Evolutionary conservation across 2,329 filamentous ascomycete species (phyloP).

Genomic region (Neopestalotiopsis rosae): DNA sequence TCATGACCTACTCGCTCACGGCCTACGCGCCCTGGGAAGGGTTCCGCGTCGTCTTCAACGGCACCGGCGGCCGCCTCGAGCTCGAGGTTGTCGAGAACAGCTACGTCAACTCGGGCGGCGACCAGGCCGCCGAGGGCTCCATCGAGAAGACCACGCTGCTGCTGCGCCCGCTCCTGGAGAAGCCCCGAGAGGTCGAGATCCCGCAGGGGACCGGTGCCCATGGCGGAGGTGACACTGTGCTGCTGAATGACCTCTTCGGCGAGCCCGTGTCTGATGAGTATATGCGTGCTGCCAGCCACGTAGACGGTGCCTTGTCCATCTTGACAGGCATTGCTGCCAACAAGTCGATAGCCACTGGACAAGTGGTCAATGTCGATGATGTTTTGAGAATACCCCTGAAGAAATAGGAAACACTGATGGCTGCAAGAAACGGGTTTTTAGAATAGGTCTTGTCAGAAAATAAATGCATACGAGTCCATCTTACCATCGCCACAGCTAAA

Average conservation of each 20-base stretch:
- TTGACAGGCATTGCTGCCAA: slow-evolving; percentile 66
- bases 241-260: slow-evolving; percentile 64
- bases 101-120: slow-evolving; percentile 65
- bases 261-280: slow-evolving; percentile 55
- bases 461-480: too few relatives aligned
- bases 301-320: slow-evolving; percentile 65
- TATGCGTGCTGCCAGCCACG: slow-evolving; percentile 60
- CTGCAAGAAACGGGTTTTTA: too few relatives aligned
- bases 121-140: slow-evolving; percentile 59
- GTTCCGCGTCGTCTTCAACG: slow-evolving; percentile 63
- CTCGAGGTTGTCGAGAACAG: slow-evolving; percentile 67
- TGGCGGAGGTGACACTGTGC: slow-evolving; percentile 62
- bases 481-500: neutral
- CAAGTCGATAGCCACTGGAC: slow-evolving; percentile 59
- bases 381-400: slow-evolving; percentile 42
- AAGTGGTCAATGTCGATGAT: slow-evolving; percentile 62
- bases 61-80: slow-evolving; percentile 63
- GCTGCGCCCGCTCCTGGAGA: slow-evolving; percentile 60
- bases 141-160: slow-evolving; percentile 55
- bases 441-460: too few relatives aligned
- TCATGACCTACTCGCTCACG: slow-evolving; percentile 63
- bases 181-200: slow-evolving; percentile 60
- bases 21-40: slow-evolving; percentile 70
- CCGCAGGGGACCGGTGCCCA: slow-evolving; percentile 59
- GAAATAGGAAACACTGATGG: too few relatives aligned